Base-by-base conservation (phyloP, 148 eudicot genomes). In the Chenopodium album region DNA sequence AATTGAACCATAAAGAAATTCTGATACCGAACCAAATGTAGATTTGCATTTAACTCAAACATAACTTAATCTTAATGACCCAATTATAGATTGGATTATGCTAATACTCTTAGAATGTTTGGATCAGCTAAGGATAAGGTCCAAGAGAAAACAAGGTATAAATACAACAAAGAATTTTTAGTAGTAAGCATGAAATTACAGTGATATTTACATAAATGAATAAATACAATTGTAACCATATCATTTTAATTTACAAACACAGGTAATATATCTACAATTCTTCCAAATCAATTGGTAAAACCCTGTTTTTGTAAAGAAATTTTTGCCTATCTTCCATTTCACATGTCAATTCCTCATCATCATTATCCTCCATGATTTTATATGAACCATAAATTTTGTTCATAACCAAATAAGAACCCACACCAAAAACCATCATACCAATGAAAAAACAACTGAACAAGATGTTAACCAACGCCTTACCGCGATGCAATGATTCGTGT, bases 391-490 rank as follows among this genome's bases (percentile, higher is more conserved):
- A 72, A 73, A 72, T 50, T 76, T 74, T 85, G 62, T 22, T 71
- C 50, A 81, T 69, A 59, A 75, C 3, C 64, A 84, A 10, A 68
- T 86, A 84, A 79, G 65, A 69, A n/a, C 54, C 72, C 46, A 82
- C 71, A 7, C 82, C 88, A 54, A 86, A 81, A 76, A 31, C 81
- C 83, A 76, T 32, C 47, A 86, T 60, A 22, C 87, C 88, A 7
- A 84, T 86, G 79, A 88, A 76, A 28, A 83, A 50, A 82, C 83
- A 85, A 71, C 90, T 76, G 76, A 88, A 88, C 85, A 78, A 78
- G 9, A 88, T 81, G 54, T 83, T 84, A 50, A 84, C 88, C 78
- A 88, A 82, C 1, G 90, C 90, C 84, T 85, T 88, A 17, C 79
- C 88, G 0, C 88, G 85, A 34, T 88, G 69, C 50, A 88, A 66